Evolutionary conservation across 768 basidiomycete genomes (phyloP), one percentile per base, ranked within the genome.

Genomic region (Crepidotus variabilis): DNA sequence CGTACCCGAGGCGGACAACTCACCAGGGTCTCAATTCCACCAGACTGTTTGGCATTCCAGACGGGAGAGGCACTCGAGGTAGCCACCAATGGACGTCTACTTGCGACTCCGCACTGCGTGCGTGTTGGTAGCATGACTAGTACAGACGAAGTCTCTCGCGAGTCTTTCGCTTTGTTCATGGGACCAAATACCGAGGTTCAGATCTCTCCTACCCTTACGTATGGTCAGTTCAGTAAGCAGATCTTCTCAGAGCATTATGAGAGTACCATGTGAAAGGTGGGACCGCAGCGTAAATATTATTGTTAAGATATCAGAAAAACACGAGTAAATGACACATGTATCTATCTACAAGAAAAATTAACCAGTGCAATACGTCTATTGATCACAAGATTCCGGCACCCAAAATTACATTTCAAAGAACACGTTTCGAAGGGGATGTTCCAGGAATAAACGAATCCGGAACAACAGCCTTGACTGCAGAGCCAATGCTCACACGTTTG

Each of bases 31-130:
- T 78, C 84, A 1, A 97, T 99, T 60, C 96, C 97, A 3, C 65
- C 73, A 16, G 83, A 91, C 66, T 92, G 88, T 65, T 73, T 96
- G 51, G 96, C 95, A 2, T 98, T 99, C 71, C 97, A 99, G 70
- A 98, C 94, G 0, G 97, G 97, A 6, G 94, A 99, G 72, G 92
- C 96, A 8, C 82, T 99, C 20, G 87, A 97, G 69, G 76, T 98
- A 21, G 87, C 95, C 21, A 98, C 96, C 1, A 84, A 79, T 9
- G 84, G 86, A 13, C 82, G 78, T 54, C 77, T 99, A 14, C 82
- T 87, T 45, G 97, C 97, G 0, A 99, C 97, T 0, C 96, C 96
- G 11, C 96, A 98, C 62, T 97, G 92, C 61, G 96, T 98, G 45
- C 83, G 87, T 58, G 86, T 92, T 5, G 92, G 87, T 6, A 69